These are phyloP conservation scores for Geranium brycei DNA, from an alignment of 345 rosid genomes.

Conservation along the genomic window DNA sequence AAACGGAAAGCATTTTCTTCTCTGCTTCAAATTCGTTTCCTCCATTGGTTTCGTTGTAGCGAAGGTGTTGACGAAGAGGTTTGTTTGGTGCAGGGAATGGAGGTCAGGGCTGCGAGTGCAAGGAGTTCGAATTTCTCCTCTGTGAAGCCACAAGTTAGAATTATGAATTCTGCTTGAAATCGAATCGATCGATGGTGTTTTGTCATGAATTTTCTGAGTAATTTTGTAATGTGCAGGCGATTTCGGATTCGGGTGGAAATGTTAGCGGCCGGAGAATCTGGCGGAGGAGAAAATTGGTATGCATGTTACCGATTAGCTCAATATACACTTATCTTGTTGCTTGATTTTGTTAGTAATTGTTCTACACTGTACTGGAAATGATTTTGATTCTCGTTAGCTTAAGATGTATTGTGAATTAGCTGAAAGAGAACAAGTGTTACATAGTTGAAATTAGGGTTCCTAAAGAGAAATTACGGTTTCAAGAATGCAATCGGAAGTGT, in stretches of 20 bases:
- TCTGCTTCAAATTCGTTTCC: too few species aligned
- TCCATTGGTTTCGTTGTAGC: not conserved
- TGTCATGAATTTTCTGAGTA: not conserved
- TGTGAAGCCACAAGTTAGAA: constrained; percentile 21
- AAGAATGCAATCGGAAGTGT: too few species aligned
- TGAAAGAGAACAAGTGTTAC: constrained; percentile 4
- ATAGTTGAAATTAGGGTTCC: too few species aligned
- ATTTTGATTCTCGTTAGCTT: not conserved
- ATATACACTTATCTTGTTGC: not conserved
- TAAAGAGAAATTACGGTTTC: too few species aligned
- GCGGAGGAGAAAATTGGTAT: constrained; percentile 73
- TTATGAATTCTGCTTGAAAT: not conserved
- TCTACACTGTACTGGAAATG: not conserved
- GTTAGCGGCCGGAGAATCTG: constrained; percentile 46
- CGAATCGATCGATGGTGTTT: not conserved
- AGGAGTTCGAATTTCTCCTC: constrained; percentile 8
- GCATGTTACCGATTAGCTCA: not conserved
- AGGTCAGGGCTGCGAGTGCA: constrained; percentile 14
- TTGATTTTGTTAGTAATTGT: not conserved
- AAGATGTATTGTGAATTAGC: too few species aligned
- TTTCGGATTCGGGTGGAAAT: constrained; percentile 24
- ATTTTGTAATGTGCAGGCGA: constrained; percentile 21
- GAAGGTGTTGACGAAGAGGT: not conserved
- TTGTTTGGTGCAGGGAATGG: constrained; percentile 20
- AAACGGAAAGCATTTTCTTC: not conserved